Percentiles rank a stretch among this genome's conserved stretches.
phyloP scores from a whole-genome alignment of 441 rosid species.

The Raphanus hybrid region DNA sequence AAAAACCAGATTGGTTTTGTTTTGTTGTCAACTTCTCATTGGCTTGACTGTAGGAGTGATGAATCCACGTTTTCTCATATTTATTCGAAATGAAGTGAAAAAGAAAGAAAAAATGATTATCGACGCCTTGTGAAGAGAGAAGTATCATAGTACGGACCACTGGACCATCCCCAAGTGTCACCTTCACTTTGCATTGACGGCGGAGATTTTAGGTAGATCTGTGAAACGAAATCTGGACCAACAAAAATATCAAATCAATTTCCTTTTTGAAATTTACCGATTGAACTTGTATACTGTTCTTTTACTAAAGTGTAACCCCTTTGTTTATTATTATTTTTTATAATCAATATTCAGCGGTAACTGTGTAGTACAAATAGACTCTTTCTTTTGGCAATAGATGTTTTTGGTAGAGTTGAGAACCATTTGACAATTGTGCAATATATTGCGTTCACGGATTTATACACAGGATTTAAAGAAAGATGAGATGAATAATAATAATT shows the following conservation, averaged over 20 bases:
- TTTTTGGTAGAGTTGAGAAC: slow-evolving; percentile 38
- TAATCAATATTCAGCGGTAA: slow-evolving; percentile 31
- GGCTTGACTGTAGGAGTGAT: slow-evolving; percentile 21
- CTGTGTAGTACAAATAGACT: slow-evolving; percentile 37
- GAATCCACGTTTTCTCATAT: slow-evolving; percentile 21
- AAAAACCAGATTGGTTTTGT: slow-evolving; percentile 41
- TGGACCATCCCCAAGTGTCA: slow-evolving; percentile 45
- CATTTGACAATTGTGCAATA: slow-evolving; percentile 39
- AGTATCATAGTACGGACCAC: slow-evolving; percentile 43
- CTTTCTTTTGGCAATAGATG: slow-evolving; percentile 31
- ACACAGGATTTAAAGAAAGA: slow-evolving; percentile 36
- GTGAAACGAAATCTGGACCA: slow-evolving; percentile 35
- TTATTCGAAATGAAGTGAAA: background rate
- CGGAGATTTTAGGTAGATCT: slow-evolving; percentile 44
- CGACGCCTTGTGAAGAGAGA: slow-evolving; percentile 38
- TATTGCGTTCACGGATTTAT: slow-evolving; percentile 34
- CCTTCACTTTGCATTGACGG: slow-evolving; percentile 49
- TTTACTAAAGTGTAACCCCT: slow-evolving; percentile 26
- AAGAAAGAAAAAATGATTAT: background rate
- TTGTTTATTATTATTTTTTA: slow-evolving; percentile 16
- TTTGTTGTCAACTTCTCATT: slow-evolving; percentile 47
- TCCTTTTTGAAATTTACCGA: background rate
- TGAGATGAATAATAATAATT: background rate
- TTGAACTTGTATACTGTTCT: background rate
- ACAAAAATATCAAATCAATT: slow-evolving; percentile 17